Evolutionary conservation across 306 rosid species (phyloP).

Genomic region (Abrus precatorius): DNA sequence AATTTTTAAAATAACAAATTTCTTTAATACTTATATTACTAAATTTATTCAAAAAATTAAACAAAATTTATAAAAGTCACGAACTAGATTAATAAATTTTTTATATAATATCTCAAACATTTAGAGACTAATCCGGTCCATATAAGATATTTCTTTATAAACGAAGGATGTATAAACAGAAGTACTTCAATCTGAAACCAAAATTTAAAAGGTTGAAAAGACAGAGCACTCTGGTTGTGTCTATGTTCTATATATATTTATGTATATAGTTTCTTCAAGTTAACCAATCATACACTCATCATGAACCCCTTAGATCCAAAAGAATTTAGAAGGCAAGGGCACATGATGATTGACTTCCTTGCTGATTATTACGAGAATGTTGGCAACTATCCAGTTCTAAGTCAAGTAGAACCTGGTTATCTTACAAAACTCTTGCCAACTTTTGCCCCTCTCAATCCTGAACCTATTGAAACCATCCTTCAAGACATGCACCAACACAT

Average conservation of each 20-base stretch:
- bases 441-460: slow-evolving; percentile 55
- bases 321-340: slow-evolving; percentile 68
- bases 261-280: background rate
- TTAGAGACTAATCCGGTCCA: too few relatives aligned
- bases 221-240: background rate
- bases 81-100: too few relatives aligned
- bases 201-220: background rate
- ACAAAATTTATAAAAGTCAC: too few relatives aligned
- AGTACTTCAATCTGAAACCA: background rate
- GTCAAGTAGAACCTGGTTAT: slow-evolving; percentile 67
- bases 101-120: too few relatives aligned
- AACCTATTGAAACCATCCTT: slow-evolving; percentile 64
- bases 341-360: slow-evolving; percentile 68
- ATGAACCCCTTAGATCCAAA: slow-evolving; percentile 65
- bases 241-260: background rate
- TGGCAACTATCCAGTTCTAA: slow-evolving; percentile 59
- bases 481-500: slow-evolving; percentile 51
- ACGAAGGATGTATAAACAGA: background rate
- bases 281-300: slow-evolving; percentile 11
- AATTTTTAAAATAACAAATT: too few relatives aligned
- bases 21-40: too few relatives aligned
- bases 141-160: too few relatives aligned
- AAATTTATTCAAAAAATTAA: too few relatives aligned
- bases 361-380: slow-evolving; percentile 64
- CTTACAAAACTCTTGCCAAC: slow-evolving; percentile 50